These are phyloP conservation scores for Hypericum androsaemum DNA, from an alignment of 345 rosid species.

Conservation along the genomic window DNA sequence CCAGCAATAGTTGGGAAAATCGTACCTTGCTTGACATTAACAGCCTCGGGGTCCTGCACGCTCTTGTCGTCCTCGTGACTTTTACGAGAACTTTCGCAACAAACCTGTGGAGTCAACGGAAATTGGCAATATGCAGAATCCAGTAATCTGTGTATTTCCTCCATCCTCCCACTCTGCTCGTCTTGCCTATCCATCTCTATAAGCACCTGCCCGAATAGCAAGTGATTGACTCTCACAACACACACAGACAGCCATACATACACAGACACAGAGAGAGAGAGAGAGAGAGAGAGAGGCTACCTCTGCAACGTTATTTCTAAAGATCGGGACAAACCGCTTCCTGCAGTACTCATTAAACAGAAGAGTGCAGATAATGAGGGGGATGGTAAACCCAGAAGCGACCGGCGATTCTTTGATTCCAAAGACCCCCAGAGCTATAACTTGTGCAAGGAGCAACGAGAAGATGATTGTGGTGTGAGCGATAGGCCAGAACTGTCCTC, in stretches of 20 bases:
- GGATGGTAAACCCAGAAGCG: slow-evolving; percentile 70
- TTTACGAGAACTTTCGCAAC: slow-evolving; percentile 12
- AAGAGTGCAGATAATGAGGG: slow-evolving; percentile 54
- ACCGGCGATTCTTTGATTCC: slow-evolving; percentile 60
- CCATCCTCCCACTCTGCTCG: slow-evolving; percentile 44
- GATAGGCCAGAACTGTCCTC: slow-evolving; percentile 84
- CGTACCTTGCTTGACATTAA: slow-evolving; percentile 23
- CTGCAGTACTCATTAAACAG: slow-evolving; percentile 78
- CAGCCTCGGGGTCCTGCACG: slow-evolving; percentile 16
- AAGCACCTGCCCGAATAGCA: slow-evolving; percentile 35
- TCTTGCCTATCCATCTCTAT: slow-evolving; percentile 77
- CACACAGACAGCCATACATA: neutral
- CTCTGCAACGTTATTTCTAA: slow-evolving; percentile 55
- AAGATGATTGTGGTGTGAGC: slow-evolving; percentile 79
- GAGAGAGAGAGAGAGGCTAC: slow-evolving; percentile 20
- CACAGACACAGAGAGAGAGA: slow-evolving; percentile 5
- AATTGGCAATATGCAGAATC: slow-evolving; percentile 63
- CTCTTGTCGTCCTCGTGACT: slow-evolving; percentile 12
- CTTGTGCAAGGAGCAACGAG: slow-evolving; percentile 71
- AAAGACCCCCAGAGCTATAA: slow-evolving; percentile 78
- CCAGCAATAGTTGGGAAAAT: neutral
- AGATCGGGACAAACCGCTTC: slow-evolving; percentile 59
- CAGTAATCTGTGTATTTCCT: slow-evolving; percentile 38
- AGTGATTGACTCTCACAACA: slow-evolving; percentile 8
- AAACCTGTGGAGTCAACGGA: slow-evolving; percentile 23